A percentile compares a stretch with the other conserved stretches of the same genome.
These are phyloP conservation scores for Rhodamnia argentea DNA, from an alignment of 345 rosid species.

Conservation along the genomic window DNA sequence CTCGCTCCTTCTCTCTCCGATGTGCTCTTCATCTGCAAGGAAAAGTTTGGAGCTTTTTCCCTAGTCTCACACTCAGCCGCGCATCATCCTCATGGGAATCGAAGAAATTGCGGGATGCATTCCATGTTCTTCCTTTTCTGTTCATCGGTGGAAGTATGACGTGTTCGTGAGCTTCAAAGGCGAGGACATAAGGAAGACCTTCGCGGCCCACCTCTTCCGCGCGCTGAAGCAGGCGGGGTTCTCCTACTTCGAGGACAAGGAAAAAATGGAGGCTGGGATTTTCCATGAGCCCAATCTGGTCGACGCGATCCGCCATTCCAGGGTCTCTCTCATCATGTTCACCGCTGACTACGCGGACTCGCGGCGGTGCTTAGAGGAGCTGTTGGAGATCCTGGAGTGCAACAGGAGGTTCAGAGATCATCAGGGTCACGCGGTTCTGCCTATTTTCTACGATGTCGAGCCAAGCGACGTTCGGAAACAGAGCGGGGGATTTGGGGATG, in stretches of 20 bases:
- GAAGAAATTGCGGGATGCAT: not conserved
- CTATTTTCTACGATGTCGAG: not conserved
- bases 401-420: not conserved
- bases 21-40: not conserved
- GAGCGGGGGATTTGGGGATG: not conserved
- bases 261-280: not conserved
- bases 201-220: not conserved
- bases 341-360: slow-evolving; percentile 2
- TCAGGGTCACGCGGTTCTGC: not conserved
- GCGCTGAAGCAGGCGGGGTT: not conserved
- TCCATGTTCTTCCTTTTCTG: not conserved
- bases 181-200: not conserved
- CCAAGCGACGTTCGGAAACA: not conserved
- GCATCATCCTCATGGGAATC: not conserved
- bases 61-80: not conserved
- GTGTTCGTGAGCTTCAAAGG: not conserved
- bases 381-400: not conserved
- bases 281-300: not conserved
- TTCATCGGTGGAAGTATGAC: not conserved
- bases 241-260: not conserved
- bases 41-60: not conserved
- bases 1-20: not conserved
- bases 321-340: not conserved
- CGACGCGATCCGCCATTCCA: not conserved
- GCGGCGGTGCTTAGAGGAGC: not conserved